phyloP scores from a whole-genome alignment of 2,329 filamentous ascomycete genomes.

The Zasmidium cellare region DNA sequence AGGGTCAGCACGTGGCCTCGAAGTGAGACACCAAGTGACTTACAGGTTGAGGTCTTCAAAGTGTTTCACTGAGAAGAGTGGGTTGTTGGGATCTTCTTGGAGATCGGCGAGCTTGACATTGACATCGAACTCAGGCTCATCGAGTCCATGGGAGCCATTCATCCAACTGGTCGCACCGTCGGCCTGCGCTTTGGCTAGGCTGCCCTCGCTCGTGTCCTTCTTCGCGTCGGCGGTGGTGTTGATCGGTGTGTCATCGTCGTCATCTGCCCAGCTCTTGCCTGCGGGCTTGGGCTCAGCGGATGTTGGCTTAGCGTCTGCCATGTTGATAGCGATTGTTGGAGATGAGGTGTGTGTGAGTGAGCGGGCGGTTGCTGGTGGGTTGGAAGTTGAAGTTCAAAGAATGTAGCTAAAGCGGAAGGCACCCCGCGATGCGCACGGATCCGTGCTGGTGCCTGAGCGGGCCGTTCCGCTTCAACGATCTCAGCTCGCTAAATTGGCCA shows the following conservation, averaged over 20 bases:
- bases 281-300: slow-evolving; percentile 14
- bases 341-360: background rate
- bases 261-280: slow-evolving; percentile 35
- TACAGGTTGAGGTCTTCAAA: slow-evolving; percentile 88
- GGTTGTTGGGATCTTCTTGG: slow-evolving; percentile 81
- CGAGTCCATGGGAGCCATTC: slow-evolving; percentile 45
- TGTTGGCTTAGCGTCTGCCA: slow-evolving; percentile 24
- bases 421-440: too few species aligned
- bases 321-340: slow-evolving; percentile 4
- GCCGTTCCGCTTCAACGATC: too few species aligned
- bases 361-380: background rate
- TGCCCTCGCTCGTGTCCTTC: slow-evolving; percentile 12
- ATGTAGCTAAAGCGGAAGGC: background rate
- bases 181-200: slow-evolving; percentile 27
- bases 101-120: slow-evolving; percentile 90
- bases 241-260: slow-evolving; percentile 25
- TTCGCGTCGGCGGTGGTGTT: slow-evolving; percentile 16
- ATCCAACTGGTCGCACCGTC: slow-evolving; percentile 49
- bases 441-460: too few species aligned
- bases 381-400: background rate
- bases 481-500: too few species aligned
- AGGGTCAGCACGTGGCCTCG: slow-evolving; percentile 14
- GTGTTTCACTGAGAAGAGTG: slow-evolving; percentile 77
- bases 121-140: slow-evolving; percentile 81
- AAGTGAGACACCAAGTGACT: slow-evolving; percentile 38